Evolutionary conservation across 2,329 filamentous ascomycete genomes (phyloP), one percentile per base, ranked within the genome.

Genomic region (Penicillium sp.): DNA sequence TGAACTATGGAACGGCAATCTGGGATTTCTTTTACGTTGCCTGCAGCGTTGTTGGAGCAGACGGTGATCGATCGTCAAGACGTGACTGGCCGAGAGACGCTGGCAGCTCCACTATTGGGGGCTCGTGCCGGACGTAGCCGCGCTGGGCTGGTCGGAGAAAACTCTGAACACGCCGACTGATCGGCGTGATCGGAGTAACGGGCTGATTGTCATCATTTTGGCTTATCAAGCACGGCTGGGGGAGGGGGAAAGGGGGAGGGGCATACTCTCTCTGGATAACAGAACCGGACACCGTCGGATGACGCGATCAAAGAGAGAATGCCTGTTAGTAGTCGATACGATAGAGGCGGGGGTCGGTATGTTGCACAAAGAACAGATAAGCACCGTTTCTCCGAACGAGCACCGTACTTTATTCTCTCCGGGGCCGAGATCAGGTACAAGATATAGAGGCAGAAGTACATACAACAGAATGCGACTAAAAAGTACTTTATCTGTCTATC

Each of bases 1-100:
- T 55, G 44, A 57, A 58, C 46, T 55, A 47, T 59, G 55, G 53
- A 43, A 22, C 50, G 51, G 51, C 24, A 35, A 59, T 53, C 50
- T 44, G 47, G 51, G 41, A 57, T 69, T 70, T 69, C 61, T 68
- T 66, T 72, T 72, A 72, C 69, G 66, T 71, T 66, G 64, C 50
- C 56, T 54, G 55, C 58, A 54, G 59, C 53, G 39, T 50, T 64
- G 44, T 56, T 59, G 60, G 50, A 59, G 61, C 58, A 60, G 60
- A 64, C 55, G 61, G 54, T 54, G 62, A 66, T 63, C 44, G 58
- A 60, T 65, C 60, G 56, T 43, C 33, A 43, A 24, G 41, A 16
- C 46, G 44, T 54, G 52, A 68, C 54, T 68, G 66, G 66, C 40
- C 44, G n/a, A 60, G 40, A 61, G 40, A 18, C 39, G 51, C 40